These are phyloP conservation scores for Colletotrichum sidae DNA, from an alignment of 2,329 filamentous ascomycete species.

Conservation along the genomic window DNA sequence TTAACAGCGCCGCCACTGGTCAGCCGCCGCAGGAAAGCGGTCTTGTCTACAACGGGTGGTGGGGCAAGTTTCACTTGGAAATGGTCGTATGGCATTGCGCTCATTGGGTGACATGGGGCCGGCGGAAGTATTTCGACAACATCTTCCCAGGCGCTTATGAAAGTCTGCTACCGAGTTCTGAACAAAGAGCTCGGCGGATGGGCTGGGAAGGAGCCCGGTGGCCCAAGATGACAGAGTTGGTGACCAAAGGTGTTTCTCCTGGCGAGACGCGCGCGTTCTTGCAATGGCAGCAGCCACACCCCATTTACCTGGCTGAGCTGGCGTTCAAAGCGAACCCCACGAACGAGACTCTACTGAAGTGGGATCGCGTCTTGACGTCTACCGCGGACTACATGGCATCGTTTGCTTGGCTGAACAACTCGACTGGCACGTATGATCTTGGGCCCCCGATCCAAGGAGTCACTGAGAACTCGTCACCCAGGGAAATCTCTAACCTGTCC, in stretches of 20 bases:
- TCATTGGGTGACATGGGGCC: too few relatives aligned
- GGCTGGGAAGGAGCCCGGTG: slow-evolving; percentile 56
- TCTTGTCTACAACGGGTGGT: slow-evolving; percentile 47
- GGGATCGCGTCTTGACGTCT: slow-evolving; percentile 63
- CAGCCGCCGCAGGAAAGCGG: slow-evolving; percentile 27
- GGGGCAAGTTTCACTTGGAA: slow-evolving; percentile 56
- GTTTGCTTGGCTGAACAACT: slow-evolving; percentile 65
- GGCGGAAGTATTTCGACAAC: too few relatives aligned
- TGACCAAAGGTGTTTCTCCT: slow-evolving; percentile 43
- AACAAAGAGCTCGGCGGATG: slow-evolving; percentile 50
- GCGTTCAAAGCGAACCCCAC: slow-evolving; percentile 42
- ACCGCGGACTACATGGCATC: slow-evolving; percentile 70
- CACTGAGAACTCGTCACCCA: slow-evolving; percentile 68
- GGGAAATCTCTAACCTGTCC: slow-evolving; percentile 65
- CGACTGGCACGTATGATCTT: slow-evolving; percentile 62
- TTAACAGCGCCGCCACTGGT: slow-evolving; percentile 52
- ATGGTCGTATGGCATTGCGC: slow-evolving; percentile 55
- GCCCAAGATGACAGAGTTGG: slow-evolving; percentile 51
- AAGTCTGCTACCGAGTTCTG: slow-evolving; percentile 55
- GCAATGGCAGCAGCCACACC: slow-evolving; percentile 72
- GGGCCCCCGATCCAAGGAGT: slow-evolving; percentile 58
- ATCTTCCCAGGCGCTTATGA: slow-evolving; percentile 58
- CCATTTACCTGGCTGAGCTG: slow-evolving; percentile 70
- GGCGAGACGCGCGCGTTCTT: slow-evolving; percentile 70
- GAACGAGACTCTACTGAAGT: slow-evolving; percentile 57